Conservation (phyloP, 345 rosid species). For the Gossypium thurberi region DNA sequence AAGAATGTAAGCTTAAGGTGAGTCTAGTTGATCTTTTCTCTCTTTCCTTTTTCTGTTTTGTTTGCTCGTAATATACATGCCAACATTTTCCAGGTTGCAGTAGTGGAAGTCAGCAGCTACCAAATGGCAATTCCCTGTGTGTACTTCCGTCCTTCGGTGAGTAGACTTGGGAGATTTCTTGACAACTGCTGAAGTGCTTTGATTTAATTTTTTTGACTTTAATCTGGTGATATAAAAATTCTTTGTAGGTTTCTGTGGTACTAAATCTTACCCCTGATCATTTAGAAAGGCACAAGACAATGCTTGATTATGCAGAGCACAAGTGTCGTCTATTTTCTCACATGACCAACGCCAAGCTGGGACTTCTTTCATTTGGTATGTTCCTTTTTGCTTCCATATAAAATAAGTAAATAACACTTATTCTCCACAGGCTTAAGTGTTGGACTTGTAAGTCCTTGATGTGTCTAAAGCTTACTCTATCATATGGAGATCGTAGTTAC, state of each 20-base stretch:
- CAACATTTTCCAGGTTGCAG: constrained; percentile 25
- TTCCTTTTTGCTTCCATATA: neutral
- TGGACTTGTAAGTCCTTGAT: neutral
- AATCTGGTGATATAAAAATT: neutral
- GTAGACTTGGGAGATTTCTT: neutral
- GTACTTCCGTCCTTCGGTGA: constrained; percentile 26
- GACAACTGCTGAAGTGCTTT: neutral
- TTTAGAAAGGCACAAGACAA: constrained; percentile 31
- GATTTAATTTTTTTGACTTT: neutral
- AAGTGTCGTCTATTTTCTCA: constrained; percentile 32
- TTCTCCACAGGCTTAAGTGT: neutral
- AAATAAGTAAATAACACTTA: neutral
- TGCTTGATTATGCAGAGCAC: constrained; percentile 26
- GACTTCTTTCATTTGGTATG: constrained; percentile 22
- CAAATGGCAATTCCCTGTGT: constrained; percentile 31
- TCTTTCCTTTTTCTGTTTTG: neutral
- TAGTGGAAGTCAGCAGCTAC: constrained; percentile 35
- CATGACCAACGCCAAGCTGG: constrained; percentile 22
- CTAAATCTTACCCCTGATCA: constrained; percentile 35
- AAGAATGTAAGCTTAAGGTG: constrained; percentile 20
- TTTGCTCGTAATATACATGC: neutral
- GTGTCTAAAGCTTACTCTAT: neutral
- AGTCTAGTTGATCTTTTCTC: neutral
- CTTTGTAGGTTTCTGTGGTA: constrained; percentile 27
- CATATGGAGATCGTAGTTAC: neutral